phyloP scores from a whole-genome alignment of 2,329 filamentous ascomycete species.

The Lasiodiplodia gonubiensis region DNA sequence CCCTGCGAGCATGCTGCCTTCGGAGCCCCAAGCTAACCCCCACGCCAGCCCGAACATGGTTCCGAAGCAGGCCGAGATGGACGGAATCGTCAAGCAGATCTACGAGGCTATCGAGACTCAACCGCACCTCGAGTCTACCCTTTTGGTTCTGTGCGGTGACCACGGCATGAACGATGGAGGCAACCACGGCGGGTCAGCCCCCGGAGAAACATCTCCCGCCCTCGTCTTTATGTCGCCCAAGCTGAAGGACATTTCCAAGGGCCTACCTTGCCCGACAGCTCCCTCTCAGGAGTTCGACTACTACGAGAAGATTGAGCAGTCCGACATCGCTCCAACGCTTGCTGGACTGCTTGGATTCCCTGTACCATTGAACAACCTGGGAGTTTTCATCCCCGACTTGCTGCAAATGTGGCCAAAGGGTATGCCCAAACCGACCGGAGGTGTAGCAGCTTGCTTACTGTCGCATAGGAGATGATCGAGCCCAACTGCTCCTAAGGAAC shows the following conservation, averaged over 20 bases:
- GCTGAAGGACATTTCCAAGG: conserved; percentile 62
- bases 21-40: conserved; percentile 29
- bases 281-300: conserved; percentile 77
- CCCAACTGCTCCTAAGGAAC: conserved; percentile 76
- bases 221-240: conserved; percentile 90
- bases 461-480: conserved; percentile 57
- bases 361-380: conserved; percentile 86
- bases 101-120: conserved; percentile 76
- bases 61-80: conserved; percentile 94
- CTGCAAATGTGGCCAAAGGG: conserved; percentile 75
- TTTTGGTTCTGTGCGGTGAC: conserved; percentile 88
- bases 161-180: conserved; percentile 99
- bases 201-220: conserved; percentile 92
- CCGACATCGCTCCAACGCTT: conserved; percentile 88
- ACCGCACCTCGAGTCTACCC: conserved; percentile 73
- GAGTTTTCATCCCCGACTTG: conserved; percentile 81
- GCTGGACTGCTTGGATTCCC: conserved; percentile 87
- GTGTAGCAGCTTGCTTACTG: not conserved
- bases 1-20: too few relatives aligned
- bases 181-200: conserved; percentile 92
- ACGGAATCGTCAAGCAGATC: conserved; percentile 75
- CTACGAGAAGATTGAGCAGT: conserved; percentile 87
- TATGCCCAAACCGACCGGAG: conserved; percentile 40
- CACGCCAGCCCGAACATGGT: conserved; percentile 78
- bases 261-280: conserved; percentile 58